phyloP scores from a whole-genome alignment of 768 basidiomycete species.

The Lactifluus rugatus region DNA sequence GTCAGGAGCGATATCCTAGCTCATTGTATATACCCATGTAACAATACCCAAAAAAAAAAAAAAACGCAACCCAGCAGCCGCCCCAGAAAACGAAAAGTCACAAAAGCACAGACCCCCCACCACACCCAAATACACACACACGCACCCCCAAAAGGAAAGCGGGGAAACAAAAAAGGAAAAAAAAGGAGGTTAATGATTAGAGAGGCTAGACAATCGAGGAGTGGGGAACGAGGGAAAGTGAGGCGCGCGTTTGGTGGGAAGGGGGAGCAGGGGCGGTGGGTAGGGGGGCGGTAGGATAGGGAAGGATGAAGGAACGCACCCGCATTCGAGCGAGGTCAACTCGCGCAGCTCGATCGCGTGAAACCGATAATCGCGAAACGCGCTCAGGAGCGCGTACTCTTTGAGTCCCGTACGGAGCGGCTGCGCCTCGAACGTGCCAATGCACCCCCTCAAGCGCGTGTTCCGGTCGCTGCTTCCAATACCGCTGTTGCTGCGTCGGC shows the following conservation, averaged over 20 bases:
- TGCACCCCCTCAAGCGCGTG: constrained; percentile 79
- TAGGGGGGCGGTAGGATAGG: neutral
- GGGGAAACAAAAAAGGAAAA: neutral
- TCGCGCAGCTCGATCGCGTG: constrained; percentile 68
- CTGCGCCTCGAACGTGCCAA: constrained; percentile 82
- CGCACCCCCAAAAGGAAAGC: neutral
- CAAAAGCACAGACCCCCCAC: neutral
- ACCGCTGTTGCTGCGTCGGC: constrained; percentile 38
- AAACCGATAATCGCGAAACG: constrained; percentile 84
- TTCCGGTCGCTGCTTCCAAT: neutral
- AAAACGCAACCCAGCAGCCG: too few species aligned
- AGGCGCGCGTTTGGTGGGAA: too few species aligned
- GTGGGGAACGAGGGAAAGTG: neutral
- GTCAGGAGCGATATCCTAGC: constrained; percentile 79
- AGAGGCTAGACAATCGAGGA: constrained; percentile 5
- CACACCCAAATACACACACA: too few species aligned
- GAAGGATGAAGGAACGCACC: constrained; percentile 40
- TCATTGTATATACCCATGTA: neutral
- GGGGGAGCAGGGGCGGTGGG: constrained; percentile 2
- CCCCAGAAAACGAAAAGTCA: neutral
- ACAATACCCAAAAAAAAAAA: neutral
- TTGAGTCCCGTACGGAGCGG: constrained; percentile 64
- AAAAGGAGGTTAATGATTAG: neutral
- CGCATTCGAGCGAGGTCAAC: constrained; percentile 74
- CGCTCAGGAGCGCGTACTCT: constrained; percentile 89